Percentiles rank a stretch among this genome's conserved stretches.
phyloP scores from a whole-genome alignment of 371 early-diverging fungal genomes.

The Actinomortierella wolfii region DNA sequence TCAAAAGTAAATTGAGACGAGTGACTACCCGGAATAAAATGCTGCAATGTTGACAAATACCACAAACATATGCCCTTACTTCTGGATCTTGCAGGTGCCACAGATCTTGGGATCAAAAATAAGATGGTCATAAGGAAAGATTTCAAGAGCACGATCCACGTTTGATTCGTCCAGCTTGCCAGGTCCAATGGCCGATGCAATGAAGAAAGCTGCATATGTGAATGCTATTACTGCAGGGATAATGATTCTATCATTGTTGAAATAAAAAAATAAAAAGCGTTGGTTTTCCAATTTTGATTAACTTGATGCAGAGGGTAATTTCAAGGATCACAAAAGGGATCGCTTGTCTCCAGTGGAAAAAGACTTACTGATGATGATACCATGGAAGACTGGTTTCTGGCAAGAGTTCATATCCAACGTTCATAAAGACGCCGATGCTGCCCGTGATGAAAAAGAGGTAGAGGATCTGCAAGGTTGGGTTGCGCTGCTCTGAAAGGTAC shows the following conservation, averaged over 20 bases:
- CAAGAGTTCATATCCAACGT: slow-evolving; percentile 35
- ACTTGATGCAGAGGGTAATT: no score
- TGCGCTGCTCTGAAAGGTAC: slow-evolving; percentile 35
- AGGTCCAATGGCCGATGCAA: slow-evolving; percentile 68
- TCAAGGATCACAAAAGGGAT: no score
- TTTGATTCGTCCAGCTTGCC: slow-evolving; percentile 66
- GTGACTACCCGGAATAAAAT: no score
- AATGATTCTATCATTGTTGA: not conserved
- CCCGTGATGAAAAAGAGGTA: slow-evolving; percentile 41
- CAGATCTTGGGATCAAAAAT: slow-evolving; percentile 68
- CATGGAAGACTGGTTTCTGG: slow-evolving; percentile 20
- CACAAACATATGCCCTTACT: slow-evolving; percentile 52
- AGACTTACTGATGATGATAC: slow-evolving; percentile 29
- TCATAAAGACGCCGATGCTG: slow-evolving; percentile 25
- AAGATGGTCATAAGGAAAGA: slow-evolving; percentile 66
- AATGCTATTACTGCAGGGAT: not conserved
- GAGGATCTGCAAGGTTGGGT: slow-evolving; percentile 38
- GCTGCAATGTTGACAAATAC: no score
- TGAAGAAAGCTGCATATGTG: slow-evolving; percentile 45
- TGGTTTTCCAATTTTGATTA: not conserved
- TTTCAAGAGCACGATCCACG: slow-evolving; percentile 52
- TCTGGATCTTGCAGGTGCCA: slow-evolving; percentile 67
- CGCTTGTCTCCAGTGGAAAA: not conserved
- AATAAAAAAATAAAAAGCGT: not conserved
- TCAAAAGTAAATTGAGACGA: no score